Evolutionary conservation across 1,284 basidiomycete genomes (phyloP), one percentile per base, ranked within the genome.

Genomic region (Omphalotus olearius): DNA sequence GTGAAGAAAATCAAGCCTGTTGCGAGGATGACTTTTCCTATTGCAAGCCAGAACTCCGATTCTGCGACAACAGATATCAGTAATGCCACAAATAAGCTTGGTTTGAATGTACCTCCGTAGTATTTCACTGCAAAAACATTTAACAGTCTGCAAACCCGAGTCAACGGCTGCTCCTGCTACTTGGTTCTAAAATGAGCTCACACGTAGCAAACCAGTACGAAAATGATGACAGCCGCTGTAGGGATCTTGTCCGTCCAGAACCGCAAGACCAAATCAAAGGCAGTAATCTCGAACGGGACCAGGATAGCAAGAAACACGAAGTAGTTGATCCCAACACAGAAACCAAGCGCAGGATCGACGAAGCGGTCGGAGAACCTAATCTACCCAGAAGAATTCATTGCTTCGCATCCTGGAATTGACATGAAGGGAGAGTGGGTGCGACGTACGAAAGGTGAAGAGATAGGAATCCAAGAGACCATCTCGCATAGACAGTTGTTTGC

Each of bases 1-100:
- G 79, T 80, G 58, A 85, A 76, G 14, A 75, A 61, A 58, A 86
- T 79, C 11, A 86, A 66, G 18, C 83, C 82, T 51, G 76, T 66
- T 14, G 81, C 71, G 2, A 82, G 70, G 37, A 79, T 60, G 30
- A 81, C 77, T 61, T 86, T 85, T n/a, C 73, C 73, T 43, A 71
- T 54, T 11, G 72, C 66, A 13, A 78, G 65, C 73, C 76, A 78
- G 59, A 80, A 82, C 61, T 84, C 83, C 28, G 80, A 71, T 61
- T 86, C 83, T 76, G 36, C 33, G 28, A 30, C 23, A 28, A 20
- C 41, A 43, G 33, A 35, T 23, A 43, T 20, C 35, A 17, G 37
- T 37, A 37, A 28, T 20, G n/a, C 14, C 14, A 35, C n/a, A 18
- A 10, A n/a, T 28, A 37, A 39, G 18, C 17, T 37, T 13, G 45